Conservation (phyloP, 805 yeast species). For the Starmerella bombicola region DNA sequence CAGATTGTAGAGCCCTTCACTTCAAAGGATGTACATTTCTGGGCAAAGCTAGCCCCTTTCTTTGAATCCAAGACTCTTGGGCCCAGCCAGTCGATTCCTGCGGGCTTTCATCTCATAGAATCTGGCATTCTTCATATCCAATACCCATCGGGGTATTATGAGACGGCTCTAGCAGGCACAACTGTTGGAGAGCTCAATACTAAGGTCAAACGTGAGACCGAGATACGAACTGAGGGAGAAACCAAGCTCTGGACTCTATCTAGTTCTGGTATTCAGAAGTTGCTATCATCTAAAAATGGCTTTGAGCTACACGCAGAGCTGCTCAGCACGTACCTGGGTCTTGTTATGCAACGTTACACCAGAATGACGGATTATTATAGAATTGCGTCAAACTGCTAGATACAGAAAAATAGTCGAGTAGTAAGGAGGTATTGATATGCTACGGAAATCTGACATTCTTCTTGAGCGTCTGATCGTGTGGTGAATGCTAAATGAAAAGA, state of each 20-base stretch:
- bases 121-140: conserved; percentile 37
- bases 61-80: conserved; percentile 27
- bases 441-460: too few relatives aligned
- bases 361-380: conserved; percentile 19
- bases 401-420: too few relatives aligned
- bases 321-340: conserved; percentile 5
- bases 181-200: conserved; percentile 49
- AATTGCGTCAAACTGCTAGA: conserved; percentile 19
- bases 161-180: conserved; percentile 55
- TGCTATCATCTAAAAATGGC: conserved; percentile 2
- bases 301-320: conserved; percentile 12
- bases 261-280: neutral
- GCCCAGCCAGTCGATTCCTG: conserved; percentile 7
- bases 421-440: too few relatives aligned
- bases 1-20: conserved; percentile 54
- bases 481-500: too few relatives aligned
- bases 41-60: conserved; percentile 50
- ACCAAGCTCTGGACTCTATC: conserved; percentile 13
- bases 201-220: conserved; percentile 2
- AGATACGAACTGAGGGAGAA: conserved; percentile 13
- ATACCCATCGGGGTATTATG: conserved; percentile 34
- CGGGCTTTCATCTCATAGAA: conserved; percentile 24
- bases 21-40: conserved; percentile 39
- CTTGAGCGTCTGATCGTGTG: too few relatives aligned
- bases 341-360: conserved; percentile 8